These are phyloP conservation scores for Scortechinia acanthostroma DNA, from an alignment of 2,329 filamentous ascomycete genomes.

Conservation along the genomic window DNA sequence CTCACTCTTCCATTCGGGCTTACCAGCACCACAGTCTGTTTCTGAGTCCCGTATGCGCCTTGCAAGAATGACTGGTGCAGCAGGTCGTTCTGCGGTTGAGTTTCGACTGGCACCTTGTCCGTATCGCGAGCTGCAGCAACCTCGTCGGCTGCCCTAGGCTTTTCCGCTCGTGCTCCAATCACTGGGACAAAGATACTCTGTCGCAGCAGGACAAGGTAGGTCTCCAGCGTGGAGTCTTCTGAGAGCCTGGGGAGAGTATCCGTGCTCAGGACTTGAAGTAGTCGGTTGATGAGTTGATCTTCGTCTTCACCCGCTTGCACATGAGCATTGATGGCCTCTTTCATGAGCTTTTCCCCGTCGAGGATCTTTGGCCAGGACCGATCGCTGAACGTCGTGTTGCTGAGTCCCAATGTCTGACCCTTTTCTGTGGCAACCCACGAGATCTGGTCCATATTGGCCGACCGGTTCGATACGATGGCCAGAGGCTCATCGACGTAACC, in stretches of 20 bases:
- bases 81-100: slow-evolving; percentile 14
- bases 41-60: slow-evolving; percentile 50
- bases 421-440: slow-evolving; percentile 36
- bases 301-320: slow-evolving; percentile 29
- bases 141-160: slow-evolving; percentile 18
- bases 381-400: slow-evolving; percentile 53
- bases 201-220: slow-evolving; percentile 42
- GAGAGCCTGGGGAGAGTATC: slow-evolving; percentile 44
- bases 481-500: slow-evolving; percentile 43
- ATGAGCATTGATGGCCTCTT: slow-evolving; percentile 35
- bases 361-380: slow-evolving; percentile 54
- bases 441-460: slow-evolving; percentile 37
- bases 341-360: slow-evolving; percentile 43
- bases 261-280: slow-evolving; percentile 40
- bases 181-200: slow-evolving; percentile 54
- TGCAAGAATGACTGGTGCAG: slow-evolving; percentile 10
- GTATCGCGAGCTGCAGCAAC: slow-evolving; percentile 22
- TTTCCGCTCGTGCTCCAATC: slow-evolving; percentile 36
- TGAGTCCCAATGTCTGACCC: slow-evolving; percentile 47
- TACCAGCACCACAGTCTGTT: slow-evolving; percentile 54
- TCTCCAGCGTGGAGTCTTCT: slow-evolving; percentile 38
- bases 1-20: slow-evolving; percentile 41
- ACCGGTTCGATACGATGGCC: slow-evolving; percentile 56
- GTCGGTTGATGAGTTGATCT: slow-evolving; percentile 36
- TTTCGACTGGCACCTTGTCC: slow-evolving; percentile 12